Conservation (phyloP, 495 filamentous ascomycete species). For the Articulospora tetracladia region DNA sequence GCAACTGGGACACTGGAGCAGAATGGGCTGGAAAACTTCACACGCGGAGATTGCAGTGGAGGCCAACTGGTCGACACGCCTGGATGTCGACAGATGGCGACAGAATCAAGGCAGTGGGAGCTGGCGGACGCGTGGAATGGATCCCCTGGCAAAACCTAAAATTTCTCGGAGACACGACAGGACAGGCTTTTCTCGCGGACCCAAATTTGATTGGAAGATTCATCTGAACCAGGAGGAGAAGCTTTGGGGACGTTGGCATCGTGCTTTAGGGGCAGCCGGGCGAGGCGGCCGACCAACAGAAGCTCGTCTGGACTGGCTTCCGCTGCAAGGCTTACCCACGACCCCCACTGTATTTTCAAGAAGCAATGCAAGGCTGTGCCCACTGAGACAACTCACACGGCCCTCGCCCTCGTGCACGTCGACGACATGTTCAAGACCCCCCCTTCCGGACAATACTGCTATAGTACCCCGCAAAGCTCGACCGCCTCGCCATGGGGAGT, state of each 20-base stretch:
- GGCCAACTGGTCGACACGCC: too few species aligned
- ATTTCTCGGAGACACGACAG: background rate
- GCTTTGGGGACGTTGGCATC: too few species aligned
- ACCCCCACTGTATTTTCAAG: background rate
- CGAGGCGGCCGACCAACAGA: too few species aligned
- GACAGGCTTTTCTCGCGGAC: background rate
- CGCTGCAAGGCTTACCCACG: background rate
- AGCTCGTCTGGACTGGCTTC: background rate
- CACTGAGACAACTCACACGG: background rate
- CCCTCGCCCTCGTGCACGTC: too few species aligned
- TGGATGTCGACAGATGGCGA: too few species aligned
- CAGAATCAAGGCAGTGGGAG: too few species aligned
- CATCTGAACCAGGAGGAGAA: background rate
- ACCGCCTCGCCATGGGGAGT: slow-evolving; percentile 13
- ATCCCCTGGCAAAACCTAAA: background rate
- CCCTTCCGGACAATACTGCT: too few species aligned
- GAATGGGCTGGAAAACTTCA: background rate
- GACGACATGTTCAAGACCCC: too few species aligned
- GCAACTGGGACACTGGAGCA: background rate
- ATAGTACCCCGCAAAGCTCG: background rate
- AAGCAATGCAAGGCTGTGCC: background rate
- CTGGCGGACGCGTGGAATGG: slow-evolving; percentile 1
- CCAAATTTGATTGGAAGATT: background rate
- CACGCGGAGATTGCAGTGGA: slow-evolving; percentile 5
- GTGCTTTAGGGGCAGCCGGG: too few species aligned